These are phyloP conservation scores for Boletus subcaerulescens DNA, from an alignment of 768 basidiomycete genomes.

Conservation along the genomic window DNA sequence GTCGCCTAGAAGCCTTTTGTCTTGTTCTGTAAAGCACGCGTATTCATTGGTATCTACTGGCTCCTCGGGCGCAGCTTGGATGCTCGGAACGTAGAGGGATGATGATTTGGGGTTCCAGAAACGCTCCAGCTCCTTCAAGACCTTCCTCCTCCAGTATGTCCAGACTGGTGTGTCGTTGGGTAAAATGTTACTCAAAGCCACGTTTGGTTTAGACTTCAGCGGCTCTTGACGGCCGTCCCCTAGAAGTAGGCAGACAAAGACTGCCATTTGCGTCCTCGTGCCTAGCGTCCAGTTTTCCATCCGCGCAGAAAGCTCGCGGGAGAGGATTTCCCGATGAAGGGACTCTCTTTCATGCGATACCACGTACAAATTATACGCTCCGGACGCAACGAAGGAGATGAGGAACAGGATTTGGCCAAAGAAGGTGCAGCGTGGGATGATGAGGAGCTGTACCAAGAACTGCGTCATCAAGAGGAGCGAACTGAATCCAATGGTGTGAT, in stretches of 20 bases:
- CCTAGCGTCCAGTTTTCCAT: slow-evolving; percentile 16
- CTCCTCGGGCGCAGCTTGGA: slow-evolving; percentile 9
- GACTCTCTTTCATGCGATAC: slow-evolving; percentile 30
- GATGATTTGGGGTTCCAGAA: slow-evolving; percentile 2
- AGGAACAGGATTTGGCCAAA: slow-evolving; percentile 35
- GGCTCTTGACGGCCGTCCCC: slow-evolving; percentile 4
- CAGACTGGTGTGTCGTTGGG: slow-evolving; percentile 30
- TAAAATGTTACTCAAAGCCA: slow-evolving; percentile 14
- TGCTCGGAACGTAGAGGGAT: slow-evolving; percentile 10
- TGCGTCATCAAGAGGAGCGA: slow-evolving; percentile 29
- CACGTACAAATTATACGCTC: slow-evolving; percentile 32
- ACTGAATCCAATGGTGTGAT: slow-evolving; percentile 18
- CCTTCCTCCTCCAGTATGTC: slow-evolving; percentile 26
- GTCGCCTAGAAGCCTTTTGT: slow-evolving; percentile 9
- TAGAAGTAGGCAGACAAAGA: slow-evolving; percentile 24
- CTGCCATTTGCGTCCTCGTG: slow-evolving; percentile 30
- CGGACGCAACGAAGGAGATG: slow-evolving; percentile 27
- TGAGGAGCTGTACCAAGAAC: slow-evolving; percentile 30
- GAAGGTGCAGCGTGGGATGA: slow-evolving; percentile 28
- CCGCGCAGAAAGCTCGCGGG: neutral
- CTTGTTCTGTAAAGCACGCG: slow-evolving; percentile 2
- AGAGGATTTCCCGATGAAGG: slow-evolving; percentile 20
- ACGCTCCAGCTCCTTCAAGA: slow-evolving; percentile 14
- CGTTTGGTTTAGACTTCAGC: slow-evolving; percentile 1
- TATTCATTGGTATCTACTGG: slow-evolving; percentile 8